These are phyloP conservation scores for Macaranga tanarius DNA, from an alignment of 441 rosid genomes.

Conservation along the genomic window DNA sequence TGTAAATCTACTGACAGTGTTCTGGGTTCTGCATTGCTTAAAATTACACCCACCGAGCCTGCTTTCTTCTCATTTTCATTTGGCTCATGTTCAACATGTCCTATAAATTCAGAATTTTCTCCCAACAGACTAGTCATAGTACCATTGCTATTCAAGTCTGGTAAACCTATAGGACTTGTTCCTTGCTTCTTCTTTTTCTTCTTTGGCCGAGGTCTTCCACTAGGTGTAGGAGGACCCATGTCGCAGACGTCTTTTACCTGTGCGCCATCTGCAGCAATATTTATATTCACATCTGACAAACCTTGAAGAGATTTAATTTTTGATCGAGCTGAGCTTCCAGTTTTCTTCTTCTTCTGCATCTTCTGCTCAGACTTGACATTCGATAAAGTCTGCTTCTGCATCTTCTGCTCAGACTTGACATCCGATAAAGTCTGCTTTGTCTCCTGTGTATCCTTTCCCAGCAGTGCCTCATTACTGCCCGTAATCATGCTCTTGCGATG, in stretches of 20 bases:
- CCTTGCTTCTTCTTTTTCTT: slow-evolving; percentile 23
- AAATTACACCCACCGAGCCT: slow-evolving; percentile 20
- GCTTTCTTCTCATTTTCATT: slow-evolving; percentile 36
- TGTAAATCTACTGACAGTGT: slow-evolving; percentile 41
- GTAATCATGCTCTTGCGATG: slow-evolving; percentile 49
- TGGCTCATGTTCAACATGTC: slow-evolving; percentile 23
- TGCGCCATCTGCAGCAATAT: slow-evolving; percentile 28
- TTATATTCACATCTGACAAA: slow-evolving; percentile 41
- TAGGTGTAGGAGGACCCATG: slow-evolving; percentile 28
- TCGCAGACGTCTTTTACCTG: slow-evolving; percentile 28
- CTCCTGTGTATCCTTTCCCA: slow-evolving; percentile 25
- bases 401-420: slow-evolving; percentile 30
- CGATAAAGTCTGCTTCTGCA: slow-evolving; percentile 24
- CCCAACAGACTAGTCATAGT: slow-evolving; percentile 18
- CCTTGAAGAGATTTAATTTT: slow-evolving; percentile 39
- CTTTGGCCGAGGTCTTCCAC: slow-evolving; percentile 26
- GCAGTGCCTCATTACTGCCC: slow-evolving; percentile 18
- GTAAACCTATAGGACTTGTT: slow-evolving; percentile 25
- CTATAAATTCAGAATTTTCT: slow-evolving; percentile 25
- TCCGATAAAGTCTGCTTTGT: slow-evolving; percentile 17
- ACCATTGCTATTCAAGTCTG: slow-evolving; percentile 61
- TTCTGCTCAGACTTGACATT: slow-evolving; percentile 28
- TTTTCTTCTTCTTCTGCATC: slow-evolving; percentile 39
- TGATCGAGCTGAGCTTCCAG: slow-evolving; percentile 29
- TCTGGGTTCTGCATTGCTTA: slow-evolving; percentile 28